These are phyloP conservation scores for Grosmannia huntii DNA, from an alignment of 2,329 filamentous ascomycete genomes.

Conservation along the genomic window DNA sequence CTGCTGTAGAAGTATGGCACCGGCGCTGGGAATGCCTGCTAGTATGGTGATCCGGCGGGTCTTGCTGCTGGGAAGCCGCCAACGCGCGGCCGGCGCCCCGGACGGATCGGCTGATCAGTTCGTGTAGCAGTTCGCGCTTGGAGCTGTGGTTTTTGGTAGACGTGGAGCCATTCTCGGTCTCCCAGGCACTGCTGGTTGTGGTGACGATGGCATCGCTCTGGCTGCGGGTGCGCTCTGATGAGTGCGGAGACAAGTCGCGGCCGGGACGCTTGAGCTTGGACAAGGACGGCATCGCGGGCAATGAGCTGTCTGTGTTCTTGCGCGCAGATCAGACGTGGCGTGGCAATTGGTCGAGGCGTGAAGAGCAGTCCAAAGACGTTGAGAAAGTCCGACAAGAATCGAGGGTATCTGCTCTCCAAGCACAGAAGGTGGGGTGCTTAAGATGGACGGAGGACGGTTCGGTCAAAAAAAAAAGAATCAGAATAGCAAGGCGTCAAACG, in stretches of 20 bases:
- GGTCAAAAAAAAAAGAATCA: not conserved
- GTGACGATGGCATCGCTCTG: not conserved
- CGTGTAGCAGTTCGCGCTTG: slow-evolving; percentile 18
- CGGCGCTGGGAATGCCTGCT: not conserved
- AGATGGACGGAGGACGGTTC: not conserved
- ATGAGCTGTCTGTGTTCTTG: not conserved
- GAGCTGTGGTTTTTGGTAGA: slow-evolving; percentile 7
- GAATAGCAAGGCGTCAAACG: not conserved
- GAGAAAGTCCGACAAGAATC: not conserved
- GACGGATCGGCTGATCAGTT: slow-evolving; percentile 15
- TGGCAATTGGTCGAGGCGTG: not conserved
- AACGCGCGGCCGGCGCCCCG: slow-evolving; percentile 9
- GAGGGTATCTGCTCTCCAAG: not conserved
- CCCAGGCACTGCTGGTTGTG: not conserved
- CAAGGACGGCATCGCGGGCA: slow-evolving; percentile 19
- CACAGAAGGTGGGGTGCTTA: not conserved
- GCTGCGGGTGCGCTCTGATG: not conserved
- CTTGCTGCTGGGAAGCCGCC: not conserved
- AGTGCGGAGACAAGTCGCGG: slow-evolving; percentile 10
- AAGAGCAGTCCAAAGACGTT: not conserved
- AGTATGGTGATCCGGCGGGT: not conserved
- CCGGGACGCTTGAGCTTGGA: slow-evolving; percentile 18
- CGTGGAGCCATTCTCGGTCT: not conserved
- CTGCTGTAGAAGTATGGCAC: not conserved
- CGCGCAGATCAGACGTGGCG: not conserved